phyloP scores from a whole-genome alignment of 2,329 filamentous ascomycete genomes.

The Magnaporthales sp. region DNA sequence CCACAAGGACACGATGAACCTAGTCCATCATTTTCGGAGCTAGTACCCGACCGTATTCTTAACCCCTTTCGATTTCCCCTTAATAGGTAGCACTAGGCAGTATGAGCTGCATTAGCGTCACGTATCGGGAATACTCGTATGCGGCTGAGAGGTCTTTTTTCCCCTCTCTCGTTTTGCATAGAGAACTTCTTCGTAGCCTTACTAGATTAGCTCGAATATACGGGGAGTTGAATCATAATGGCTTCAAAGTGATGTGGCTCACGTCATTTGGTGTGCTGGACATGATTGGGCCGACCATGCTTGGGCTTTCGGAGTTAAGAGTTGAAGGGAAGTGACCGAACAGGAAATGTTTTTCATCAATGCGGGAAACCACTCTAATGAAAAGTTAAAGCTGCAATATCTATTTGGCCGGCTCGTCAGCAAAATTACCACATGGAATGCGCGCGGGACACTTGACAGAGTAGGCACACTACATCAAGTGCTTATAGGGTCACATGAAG shows the following conservation, averaged over 20 bases:
- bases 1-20: neutral
- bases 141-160: neutral
- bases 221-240: neutral
- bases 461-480: neutral
- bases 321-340: too few relatives aligned
- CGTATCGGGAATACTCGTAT: neutral
- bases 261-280: neutral
- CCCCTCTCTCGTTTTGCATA: neutral
- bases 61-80: neutral
- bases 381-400: too few relatives aligned
- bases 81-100: neutral
- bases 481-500: too few relatives aligned
- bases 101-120: neutral
- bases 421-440: neutral
- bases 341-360: too few relatives aligned
- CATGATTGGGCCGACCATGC: too few relatives aligned
- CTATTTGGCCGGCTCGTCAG: too few relatives aligned
- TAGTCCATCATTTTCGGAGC: neutral
- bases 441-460: neutral
- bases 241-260: neutral
- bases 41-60: neutral
- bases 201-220: neutral
- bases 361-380: too few relatives aligned
- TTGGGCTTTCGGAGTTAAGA: too few relatives aligned
- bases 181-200: neutral